These are phyloP conservation scores for Microdochium bolleyi DNA, from an alignment of 2,329 filamentous ascomycete species.

Conservation along the genomic window DNA sequence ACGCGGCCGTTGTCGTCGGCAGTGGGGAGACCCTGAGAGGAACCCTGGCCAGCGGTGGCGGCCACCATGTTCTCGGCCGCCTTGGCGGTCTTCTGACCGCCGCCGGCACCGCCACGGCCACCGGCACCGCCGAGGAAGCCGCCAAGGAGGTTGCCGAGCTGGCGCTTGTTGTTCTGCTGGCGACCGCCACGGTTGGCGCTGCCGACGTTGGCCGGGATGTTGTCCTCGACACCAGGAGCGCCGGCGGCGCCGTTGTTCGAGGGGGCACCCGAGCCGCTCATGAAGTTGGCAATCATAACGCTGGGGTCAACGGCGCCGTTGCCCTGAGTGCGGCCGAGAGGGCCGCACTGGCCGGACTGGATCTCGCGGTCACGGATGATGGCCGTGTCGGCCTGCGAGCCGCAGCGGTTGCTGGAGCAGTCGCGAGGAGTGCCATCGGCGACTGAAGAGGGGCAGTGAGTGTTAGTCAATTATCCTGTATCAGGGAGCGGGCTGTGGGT, in stretches of 20 bases:
- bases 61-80: conserved; percentile 43
- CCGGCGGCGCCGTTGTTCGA: conserved; percentile 27
- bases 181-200: conserved; percentile 6
- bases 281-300: conserved; percentile 51
- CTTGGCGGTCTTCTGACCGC: conserved; percentile 33
- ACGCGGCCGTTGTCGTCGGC: conserved; percentile 51
- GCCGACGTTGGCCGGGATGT: conserved; percentile 19
- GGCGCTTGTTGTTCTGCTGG: conserved; percentile 13
- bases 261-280: conserved; percentile 35
- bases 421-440: conserved; percentile 61
- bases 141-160: conserved; percentile 15
- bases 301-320: conserved; percentile 50
- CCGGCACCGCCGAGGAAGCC: conserved; percentile 22
- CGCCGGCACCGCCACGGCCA: conserved; percentile 17
- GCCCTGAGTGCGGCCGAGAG: conserved; percentile 57
- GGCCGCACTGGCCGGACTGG: conserved; percentile 39
- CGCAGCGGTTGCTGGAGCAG: conserved; percentile 52
- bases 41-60: conserved; percentile 44
- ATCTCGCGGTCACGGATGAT: conserved; percentile 59
- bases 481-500: not conserved
- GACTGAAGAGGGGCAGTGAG: conserved; percentile 25
- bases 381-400: conserved; percentile 62
- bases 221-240: conserved; percentile 33
- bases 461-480: not conserved
- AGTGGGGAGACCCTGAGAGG: conserved; percentile 49